phyloP scores from a whole-genome alignment of 345 rosid genomes.

The Physaria fendleri region DNA sequence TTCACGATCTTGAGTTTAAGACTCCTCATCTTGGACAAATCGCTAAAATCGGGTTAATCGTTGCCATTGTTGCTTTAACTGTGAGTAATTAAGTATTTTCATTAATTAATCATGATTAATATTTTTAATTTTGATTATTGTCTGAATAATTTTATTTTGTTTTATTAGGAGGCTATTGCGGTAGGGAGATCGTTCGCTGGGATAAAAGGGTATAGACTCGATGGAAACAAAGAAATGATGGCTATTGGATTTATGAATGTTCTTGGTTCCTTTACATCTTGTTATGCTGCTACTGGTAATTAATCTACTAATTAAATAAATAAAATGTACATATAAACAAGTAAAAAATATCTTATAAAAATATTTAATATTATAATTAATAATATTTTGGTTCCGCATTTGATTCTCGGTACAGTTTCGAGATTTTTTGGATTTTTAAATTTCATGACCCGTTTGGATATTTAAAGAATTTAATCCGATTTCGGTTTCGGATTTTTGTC shows the following conservation, averaged over 20 bases:
- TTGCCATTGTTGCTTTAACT: constrained; percentile 65
- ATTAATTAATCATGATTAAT: background rate
- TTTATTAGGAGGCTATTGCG: constrained; percentile 69
- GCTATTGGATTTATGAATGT: constrained; percentile 80
- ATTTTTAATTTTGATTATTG: background rate
- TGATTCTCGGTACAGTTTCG: no score
- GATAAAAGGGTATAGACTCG: constrained; percentile 67
- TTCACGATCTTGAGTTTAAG: constrained; percentile 49
- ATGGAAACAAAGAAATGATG: constrained; percentile 91
- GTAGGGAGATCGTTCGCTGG: constrained; percentile 83
- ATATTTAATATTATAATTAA: no score
- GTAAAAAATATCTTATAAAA: no score
- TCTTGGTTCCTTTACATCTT: constrained; percentile 74
- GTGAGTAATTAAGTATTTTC: constrained; percentile 28
- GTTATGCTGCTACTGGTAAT: constrained; percentile 86
- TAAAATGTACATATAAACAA: no score
- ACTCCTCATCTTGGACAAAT: constrained; percentile 56
- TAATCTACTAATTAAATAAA: background rate
- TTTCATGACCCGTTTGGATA: no score
- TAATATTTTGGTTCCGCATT: no score
- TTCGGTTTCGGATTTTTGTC: no score
- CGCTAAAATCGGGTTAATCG: constrained; percentile 55
- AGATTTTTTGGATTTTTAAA: no score
- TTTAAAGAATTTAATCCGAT: no score
- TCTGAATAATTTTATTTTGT: background rate